Base-by-base conservation (phyloP, 2,329 filamentous ascomycete genomes). In the Fusarium armeniacum region DNA sequence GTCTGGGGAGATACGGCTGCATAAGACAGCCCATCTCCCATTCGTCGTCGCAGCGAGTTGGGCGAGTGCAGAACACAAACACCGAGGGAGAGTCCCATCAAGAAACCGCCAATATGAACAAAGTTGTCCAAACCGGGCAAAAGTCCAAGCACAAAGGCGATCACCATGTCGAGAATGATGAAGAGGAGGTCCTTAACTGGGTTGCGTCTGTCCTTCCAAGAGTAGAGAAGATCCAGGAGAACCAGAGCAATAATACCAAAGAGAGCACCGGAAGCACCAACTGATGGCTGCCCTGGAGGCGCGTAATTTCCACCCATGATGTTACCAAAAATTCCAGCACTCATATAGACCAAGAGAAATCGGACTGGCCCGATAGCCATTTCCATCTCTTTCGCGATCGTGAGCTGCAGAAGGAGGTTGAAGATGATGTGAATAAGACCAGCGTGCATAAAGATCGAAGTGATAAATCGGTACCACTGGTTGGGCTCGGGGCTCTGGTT, bases 381-480 rank as follows among this genome's bases (percentile, higher is more conserved):
- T 79, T 99, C 96, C 89, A 99, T 97, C 75, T 99, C 96, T 41
- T 91, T 90, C 32, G 92, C 96, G 58, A 98, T 87, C 0, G 93
- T 97, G 75, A 98, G 81, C 79, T 99, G 96, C 24, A 98, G 86
- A 10, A 98, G 86, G 81, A 99, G 86, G 80, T 99, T 99, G 86
- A 98, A 98, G 18, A 89, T 93, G 62, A 99, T 98, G 77, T 99
- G 96, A 67, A 99, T 91, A 58, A 99, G 82, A 16, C 96, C 96
- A 2, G 93, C 94, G 76, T 99, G 96, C 75, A 99, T 84, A 82
- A 99, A 99, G 66, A 99, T 98, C 40, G 96, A 95, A 3, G 91
- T 83, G 76, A 99, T 98, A 83, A 99, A 98, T 65, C 96, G 92
- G 81, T 88, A 99, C 96, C 96, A 99, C 79, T 99, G 96, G 77